Conservation (phyloP, 768 basidiomycete genomes). For the Lactifluus rugatus region DNA sequence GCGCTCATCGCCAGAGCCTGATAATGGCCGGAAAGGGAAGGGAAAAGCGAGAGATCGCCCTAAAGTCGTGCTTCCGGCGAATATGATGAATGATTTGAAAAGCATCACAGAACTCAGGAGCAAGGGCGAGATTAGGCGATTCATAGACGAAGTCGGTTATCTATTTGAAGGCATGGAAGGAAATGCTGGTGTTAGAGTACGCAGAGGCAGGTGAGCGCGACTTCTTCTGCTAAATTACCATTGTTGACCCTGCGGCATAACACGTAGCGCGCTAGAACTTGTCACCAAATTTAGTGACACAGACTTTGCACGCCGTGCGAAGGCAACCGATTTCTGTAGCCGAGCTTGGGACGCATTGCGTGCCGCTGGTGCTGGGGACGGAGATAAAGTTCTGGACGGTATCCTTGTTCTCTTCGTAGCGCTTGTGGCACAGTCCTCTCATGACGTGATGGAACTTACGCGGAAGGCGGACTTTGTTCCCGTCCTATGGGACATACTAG, state of each 20-base stretch:
- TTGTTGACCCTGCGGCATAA: neutral
- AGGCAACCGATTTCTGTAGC: conserved; percentile 60
- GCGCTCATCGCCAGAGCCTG: conserved; percentile 20
- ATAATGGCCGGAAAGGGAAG: conserved; percentile 31
- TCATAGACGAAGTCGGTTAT: conserved; percentile 79
- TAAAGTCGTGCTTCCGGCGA: conserved; percentile 33
- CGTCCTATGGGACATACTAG: conserved; percentile 23
- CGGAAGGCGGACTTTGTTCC: conserved; percentile 25
- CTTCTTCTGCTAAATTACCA: neutral
- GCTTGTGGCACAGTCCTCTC: conserved; percentile 50
- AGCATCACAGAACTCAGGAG: conserved; percentile 73
- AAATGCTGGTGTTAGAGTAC: conserved; percentile 42
- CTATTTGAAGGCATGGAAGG: conserved; percentile 68
- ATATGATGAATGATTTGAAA: conserved; percentile 65
- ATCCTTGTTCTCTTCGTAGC: conserved; percentile 52
- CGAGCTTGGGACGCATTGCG: conserved; percentile 61
- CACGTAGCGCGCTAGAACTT: conserved; percentile 64
- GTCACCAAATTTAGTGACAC: conserved; percentile 60
- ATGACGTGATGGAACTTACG: conserved; percentile 47
- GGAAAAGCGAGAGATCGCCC: conserved; percentile 25
- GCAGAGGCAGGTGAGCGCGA: conserved; percentile 52
- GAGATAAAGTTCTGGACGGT: conserved; percentile 61
- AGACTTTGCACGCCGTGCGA: conserved; percentile 73
- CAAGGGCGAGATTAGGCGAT: conserved; percentile 71
- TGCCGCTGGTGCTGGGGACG: conserved; percentile 47